Conservation (phyloP, 208 protist species). For the Acanthamoeba pearcei region DNA sequence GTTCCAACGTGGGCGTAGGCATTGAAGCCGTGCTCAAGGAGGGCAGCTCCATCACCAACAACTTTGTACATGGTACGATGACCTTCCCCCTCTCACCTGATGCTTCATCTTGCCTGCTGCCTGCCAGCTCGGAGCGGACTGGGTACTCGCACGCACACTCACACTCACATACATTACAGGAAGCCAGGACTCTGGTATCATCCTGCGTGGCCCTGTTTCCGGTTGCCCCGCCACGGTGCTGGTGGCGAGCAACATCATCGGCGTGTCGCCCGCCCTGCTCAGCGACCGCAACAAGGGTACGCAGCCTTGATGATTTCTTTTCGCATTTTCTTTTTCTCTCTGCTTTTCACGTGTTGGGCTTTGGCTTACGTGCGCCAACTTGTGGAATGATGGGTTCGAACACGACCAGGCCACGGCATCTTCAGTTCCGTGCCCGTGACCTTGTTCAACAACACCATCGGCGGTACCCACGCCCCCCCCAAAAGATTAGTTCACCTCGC, state of each 20-base stretch:
- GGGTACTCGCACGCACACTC: too few species aligned
- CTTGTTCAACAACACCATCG: slow-evolving; percentile 3
- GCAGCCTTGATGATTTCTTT: too few species aligned
- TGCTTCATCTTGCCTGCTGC: too few species aligned
- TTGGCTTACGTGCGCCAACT: too few species aligned
- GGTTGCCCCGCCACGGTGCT: not conserved
- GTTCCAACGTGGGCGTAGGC: not conserved
- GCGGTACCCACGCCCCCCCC: not conserved
- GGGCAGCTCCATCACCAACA: not conserved
- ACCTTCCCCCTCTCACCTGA: not conserved
- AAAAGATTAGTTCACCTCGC: too few species aligned
- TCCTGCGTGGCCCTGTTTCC: not conserved
- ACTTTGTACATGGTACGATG: not conserved
- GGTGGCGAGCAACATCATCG: not conserved
- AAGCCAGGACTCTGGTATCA: not conserved
- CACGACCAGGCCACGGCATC: not conserved
- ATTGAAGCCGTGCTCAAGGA: not conserved
- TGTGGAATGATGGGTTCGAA: too few species aligned
- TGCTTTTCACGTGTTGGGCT: too few species aligned
- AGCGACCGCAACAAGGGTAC: not conserved
- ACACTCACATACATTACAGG: not conserved
- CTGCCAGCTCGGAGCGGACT: too few species aligned
- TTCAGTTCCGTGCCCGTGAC: not conserved
- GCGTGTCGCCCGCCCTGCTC: not conserved
- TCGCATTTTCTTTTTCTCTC: too few species aligned